Conservation (phyloP, 371 early-diverging fungal species). For the Apophysomyces ossiformis region DNA sequence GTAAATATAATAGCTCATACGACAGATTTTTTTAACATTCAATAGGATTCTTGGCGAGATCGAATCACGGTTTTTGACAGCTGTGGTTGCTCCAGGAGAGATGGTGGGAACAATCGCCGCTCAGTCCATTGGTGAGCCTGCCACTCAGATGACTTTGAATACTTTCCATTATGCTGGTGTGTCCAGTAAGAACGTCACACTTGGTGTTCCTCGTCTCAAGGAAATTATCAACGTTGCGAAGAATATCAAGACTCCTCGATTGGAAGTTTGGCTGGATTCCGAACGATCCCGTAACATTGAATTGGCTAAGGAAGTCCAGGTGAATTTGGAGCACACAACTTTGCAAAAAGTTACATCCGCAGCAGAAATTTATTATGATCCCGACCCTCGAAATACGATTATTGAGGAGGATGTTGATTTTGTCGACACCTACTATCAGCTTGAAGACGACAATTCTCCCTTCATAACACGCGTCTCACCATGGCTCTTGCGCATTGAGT, state of each 20-base stretch:
- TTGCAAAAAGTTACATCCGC: constrained; percentile 82
- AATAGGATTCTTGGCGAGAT: constrained; percentile 87
- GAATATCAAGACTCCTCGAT: constrained; percentile 96
- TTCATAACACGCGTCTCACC: constrained; percentile 76
- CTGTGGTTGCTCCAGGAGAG: constrained; percentile 97
- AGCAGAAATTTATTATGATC: constrained; percentile 98
- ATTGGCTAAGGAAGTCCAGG: constrained; percentile 91
- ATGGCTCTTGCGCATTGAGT: constrained; percentile 95
- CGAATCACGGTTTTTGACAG: constrained; percentile 85
- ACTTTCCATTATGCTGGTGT: constrained; percentile 99
- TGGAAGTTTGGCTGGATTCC: constrained; percentile 85
- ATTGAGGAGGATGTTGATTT: constrained; percentile 95
- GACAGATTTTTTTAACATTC: not conserved
- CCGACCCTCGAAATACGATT: constrained; percentile 84
- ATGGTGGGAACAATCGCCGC: constrained; percentile 99
- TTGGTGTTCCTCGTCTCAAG: constrained; percentile 99
- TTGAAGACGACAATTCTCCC: constrained; percentile 77
- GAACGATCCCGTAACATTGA: constrained; percentile 81
- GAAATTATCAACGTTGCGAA: constrained; percentile 99
- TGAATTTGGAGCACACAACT: constrained; percentile 92
- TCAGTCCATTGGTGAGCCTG: constrained; percentile 99
- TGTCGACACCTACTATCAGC: constrained; percentile 88
- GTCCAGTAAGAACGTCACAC: constrained; percentile 95
- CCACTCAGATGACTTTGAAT: constrained; percentile 99
- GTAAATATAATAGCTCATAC: constrained; percentile 28